Evolutionary conservation across 1,284 basidiomycete species (phyloP), one percentile per base, ranked within the genome.

Genomic region (Pterula multifida): DNA sequence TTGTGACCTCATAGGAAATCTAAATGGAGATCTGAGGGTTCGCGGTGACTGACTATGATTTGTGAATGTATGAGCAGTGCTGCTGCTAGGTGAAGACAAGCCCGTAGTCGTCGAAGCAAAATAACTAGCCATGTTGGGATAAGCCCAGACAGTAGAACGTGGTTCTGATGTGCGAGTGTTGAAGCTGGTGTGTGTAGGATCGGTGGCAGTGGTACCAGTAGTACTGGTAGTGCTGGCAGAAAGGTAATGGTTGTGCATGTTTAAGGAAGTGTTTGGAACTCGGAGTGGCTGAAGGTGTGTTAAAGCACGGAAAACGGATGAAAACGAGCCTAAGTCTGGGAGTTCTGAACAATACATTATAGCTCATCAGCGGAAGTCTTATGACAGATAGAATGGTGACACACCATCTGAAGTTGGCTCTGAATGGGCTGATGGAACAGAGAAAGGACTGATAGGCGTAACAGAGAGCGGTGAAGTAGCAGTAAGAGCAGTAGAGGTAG

Each of bases 311-410:
- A 89, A 76, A 36, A 89, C 81, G 48, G 76, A 71, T 13, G 70
- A 75, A 63, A 89, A 87, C 17, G 82, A 80, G 12, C 85, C 85
- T 19, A 88, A 71, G 65, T 87, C 84, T 45, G 85, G 85, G 54
- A 76, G 73, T 65, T 86, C 84, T 78, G 57, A n/a, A 53, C 49
- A 32, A 25, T 44, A 32, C 26, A 25, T 46, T 17, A 47, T 26
- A 32, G 17, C 49, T 50, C 53, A 52, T 35, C 35, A 52, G 26
- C 32, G 45, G 52, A 46, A 50, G 48, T 23, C 45, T 45, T 26
- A 36, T 42, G 39, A 15, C 39, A 45, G 35, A 46, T n/a, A 28
- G 23, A n/a, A 21, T 54, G 52, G 54, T 49, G n/a, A 48, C 72
- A 62, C 56, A 76, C 78, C 76, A 61, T 86, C 84, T 35, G 84